Percentiles rank a stretch among this genome's conserved stretches.
Conservation (phyloP, 2,329 filamentous ascomycete genomes). For the Monilinia laxa region DNA sequence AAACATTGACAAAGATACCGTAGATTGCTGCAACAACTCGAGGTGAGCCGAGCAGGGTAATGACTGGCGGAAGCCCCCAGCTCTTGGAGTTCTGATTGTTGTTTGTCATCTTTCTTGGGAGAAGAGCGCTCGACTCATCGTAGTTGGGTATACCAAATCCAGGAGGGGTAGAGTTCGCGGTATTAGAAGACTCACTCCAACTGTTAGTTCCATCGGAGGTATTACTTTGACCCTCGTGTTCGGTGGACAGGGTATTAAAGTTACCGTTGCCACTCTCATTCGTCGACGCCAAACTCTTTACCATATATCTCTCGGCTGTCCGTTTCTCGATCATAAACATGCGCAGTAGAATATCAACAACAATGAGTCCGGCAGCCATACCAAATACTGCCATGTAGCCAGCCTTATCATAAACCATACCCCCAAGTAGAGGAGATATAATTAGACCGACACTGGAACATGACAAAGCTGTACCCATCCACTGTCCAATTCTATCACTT, state of each 20-base stretch:
- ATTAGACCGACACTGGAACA: constrained; percentile 57
- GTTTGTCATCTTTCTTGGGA: neutral
- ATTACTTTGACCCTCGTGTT: neutral
- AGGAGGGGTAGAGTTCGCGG: constrained; percentile 7
- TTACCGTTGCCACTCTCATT: neutral
- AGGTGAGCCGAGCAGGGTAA: constrained; percentile 23
- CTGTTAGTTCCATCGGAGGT: neutral
- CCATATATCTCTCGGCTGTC: constrained; percentile 46
- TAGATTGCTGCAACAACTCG: constrained; percentile 43
- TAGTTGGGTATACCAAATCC: constrained; percentile 15
- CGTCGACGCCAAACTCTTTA: constrained; percentile 40
- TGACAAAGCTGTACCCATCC: constrained; percentile 59
- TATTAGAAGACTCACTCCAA: neutral
- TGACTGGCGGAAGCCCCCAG: constrained; percentile 26
- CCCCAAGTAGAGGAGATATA: constrained; percentile 46
- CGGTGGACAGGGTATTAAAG: neutral
- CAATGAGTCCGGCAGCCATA: constrained; percentile 55
- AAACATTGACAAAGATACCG: constrained; percentile 47
- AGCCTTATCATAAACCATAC: constrained; percentile 35
- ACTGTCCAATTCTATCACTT: constrained; percentile 57
- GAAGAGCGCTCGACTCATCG: constrained; percentile 11
- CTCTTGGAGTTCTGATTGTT: neutral
- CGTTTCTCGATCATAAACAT: constrained; percentile 57
- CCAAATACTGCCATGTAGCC: constrained; percentile 61
- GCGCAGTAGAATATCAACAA: constrained; percentile 53